Evolutionary conservation across 768 basidiomycete species (phyloP).

Genomic region (Auriscalpium vulgare): DNA sequence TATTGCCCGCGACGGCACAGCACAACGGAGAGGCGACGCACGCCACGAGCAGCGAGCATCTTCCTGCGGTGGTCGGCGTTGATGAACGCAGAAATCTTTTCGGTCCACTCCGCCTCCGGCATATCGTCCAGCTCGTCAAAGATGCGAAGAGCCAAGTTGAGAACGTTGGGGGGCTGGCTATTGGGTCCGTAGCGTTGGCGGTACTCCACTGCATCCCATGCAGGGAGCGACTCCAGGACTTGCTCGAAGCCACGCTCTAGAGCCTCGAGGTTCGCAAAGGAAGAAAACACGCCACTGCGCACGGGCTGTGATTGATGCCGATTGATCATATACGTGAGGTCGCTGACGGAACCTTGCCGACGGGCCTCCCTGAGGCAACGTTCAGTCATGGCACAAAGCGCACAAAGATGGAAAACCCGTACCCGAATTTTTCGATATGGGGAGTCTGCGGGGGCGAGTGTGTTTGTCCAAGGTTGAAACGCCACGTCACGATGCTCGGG

Average conservation of each 20-base stretch:
- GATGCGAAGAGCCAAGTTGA: slow-evolving; percentile 89
- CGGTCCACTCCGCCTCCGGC: slow-evolving; percentile 69
- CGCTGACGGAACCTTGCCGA: slow-evolving; percentile 90
- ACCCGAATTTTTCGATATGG: slow-evolving; percentile 43
- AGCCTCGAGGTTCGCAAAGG: slow-evolving; percentile 70
- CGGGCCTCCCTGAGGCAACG: slow-evolving; percentile 42
- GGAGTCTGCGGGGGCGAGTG: slow-evolving; percentile 85
- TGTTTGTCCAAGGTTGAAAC: slow-evolving; percentile 88
- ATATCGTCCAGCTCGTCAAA: slow-evolving; percentile 77
- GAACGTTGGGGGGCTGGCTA: slow-evolving; percentile 79
- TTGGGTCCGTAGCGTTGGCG: slow-evolving; percentile 65
- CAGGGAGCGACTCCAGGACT: slow-evolving; percentile 64
- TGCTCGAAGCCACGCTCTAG: slow-evolving; percentile 68
- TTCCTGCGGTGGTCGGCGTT: slow-evolving; percentile 45
- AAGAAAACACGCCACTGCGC: slow-evolving; percentile 86
- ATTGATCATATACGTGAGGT: slow-evolving; percentile 87
- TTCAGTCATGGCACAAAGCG: neutral
- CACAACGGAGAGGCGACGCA: slow-evolving; percentile 87
- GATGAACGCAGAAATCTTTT: slow-evolving; percentile 60
- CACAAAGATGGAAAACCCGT: slow-evolving; percentile 12
- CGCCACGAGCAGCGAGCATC: slow-evolving; percentile 64
- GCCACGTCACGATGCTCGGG: slow-evolving; percentile 80
- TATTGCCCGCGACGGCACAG: slow-evolving; percentile 89
- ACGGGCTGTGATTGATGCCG: slow-evolving; percentile 83
- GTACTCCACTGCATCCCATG: slow-evolving; percentile 66